Base-by-base conservation (phyloP, 495 filamentous ascomycete genomes). In the Penicillium pancosmium region DNA sequence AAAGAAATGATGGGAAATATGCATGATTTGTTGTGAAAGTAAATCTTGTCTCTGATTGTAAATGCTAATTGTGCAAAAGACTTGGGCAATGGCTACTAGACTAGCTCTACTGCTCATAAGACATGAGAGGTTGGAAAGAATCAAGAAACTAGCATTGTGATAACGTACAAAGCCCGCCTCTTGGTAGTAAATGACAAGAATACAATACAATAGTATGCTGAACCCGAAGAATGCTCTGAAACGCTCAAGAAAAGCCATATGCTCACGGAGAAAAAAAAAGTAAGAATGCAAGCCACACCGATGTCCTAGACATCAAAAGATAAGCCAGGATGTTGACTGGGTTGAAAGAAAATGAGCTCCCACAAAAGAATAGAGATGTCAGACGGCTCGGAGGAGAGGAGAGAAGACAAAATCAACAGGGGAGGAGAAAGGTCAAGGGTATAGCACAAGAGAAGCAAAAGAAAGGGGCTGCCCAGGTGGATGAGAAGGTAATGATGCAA, bases 181-280 rank as follows among this genome's bases (percentile, higher is more conserved):
- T 36, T 25, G n/a, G 21, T 40, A 48, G 27, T 48, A 59, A 57
- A 53, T 63, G 21, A 63, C 63, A 63, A 49, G 27, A 43, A 54
- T 36, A 55, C 27, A 56, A 51, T 43, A 62, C 56, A 56, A 51
- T 43, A 62, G 54, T 59, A 59, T 66, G 60, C 60, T 63, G 55
- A 65, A 62, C 48, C 62, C 52, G 63, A 65, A 61, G 58, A 64
- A 69, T 69, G 67, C 67, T 57, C 46, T 57, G 36, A 65, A 64
- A 61, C 67, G 67, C 67, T 67, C 60, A 69, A 63, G 58, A 65
- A 62, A 64, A 60, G 19, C 59, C 50, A 60, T 65, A 66, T 69
- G 66, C 66, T 62, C 57, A 54, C 44, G 40, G 64, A 63, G 61
- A 59, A 44, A 59, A 55, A 53, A 61, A 35, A 51, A 57, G 3